Percentiles rank a stretch among this genome's conserved stretches.
These are phyloP conservation scores for Blastobotrys buckinghamii DNA, from an alignment of 1,139 yeast genomes.

Conservation along the genomic window DNA sequence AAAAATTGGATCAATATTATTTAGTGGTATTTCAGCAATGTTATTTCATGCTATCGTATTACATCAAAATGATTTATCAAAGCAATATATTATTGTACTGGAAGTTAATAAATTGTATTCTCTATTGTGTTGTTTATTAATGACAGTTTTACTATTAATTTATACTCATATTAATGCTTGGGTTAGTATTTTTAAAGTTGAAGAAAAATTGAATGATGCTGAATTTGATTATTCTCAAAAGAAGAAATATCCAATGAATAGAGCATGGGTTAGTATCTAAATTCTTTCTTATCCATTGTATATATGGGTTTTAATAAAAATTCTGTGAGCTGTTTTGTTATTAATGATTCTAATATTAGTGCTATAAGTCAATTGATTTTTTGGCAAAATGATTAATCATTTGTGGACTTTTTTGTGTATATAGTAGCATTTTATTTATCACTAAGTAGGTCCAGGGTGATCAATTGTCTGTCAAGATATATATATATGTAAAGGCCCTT, in stretches of 20 bases:
- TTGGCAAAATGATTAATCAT: too few species aligned
- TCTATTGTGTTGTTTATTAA: neutral
- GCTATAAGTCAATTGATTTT: too few species aligned
- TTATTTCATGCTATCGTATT: slow-evolving; percentile 6
- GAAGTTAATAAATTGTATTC: slow-evolving; percentile 7
- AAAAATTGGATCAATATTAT: neutral
- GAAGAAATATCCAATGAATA: neutral
- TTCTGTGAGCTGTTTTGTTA: too few species aligned
- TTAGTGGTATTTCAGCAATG: slow-evolving; percentile 1
- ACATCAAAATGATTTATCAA: neutral
- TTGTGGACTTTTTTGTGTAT: too few species aligned
- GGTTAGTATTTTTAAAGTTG: slow-evolving; percentile 1
- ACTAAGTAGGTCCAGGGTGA: too few species aligned
- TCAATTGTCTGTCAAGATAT: too few species aligned
- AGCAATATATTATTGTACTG: neutral
- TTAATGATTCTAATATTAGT: too few species aligned
- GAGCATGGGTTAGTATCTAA: too few species aligned
- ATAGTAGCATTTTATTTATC: too few species aligned
- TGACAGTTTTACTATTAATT: neutral
- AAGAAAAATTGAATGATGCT: neutral
- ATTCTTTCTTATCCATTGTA: too few species aligned
- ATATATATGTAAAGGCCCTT: too few species aligned
- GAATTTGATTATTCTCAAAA: neutral
- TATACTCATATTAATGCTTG: slow-evolving; percentile 4
- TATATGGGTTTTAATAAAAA: too few species aligned